Evolutionary conservation across 169 alveolate species (phyloP).

Genomic region (Cryptosporidium muris): DNA sequence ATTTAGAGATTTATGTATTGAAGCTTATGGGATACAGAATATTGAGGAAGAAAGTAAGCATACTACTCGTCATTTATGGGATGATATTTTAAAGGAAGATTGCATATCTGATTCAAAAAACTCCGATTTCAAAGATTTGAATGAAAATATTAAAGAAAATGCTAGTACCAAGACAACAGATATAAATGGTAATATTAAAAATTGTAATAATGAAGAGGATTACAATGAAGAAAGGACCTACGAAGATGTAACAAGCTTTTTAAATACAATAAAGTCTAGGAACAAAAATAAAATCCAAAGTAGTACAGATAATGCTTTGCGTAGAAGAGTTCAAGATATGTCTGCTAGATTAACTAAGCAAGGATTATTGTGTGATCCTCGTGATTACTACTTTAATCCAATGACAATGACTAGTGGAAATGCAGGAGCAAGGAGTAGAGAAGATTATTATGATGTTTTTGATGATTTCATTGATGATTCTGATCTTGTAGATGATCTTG

Average conservation of each 20-base stretch:
- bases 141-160: not conserved
- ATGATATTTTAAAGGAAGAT: conserved; percentile 37
- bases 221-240: conserved; percentile 43
- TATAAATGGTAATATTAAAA: not conserved
- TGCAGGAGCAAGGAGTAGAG: conserved; percentile 49
- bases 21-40: conserved; percentile 42
- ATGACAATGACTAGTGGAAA: conserved; percentile 64
- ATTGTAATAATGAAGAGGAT: conserved; percentile 28
- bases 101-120: not conserved
- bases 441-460: conserved; percentile 67
- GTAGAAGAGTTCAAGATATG: conserved; percentile 70
- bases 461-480: conserved; percentile 70
- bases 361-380: conserved; percentile 59
- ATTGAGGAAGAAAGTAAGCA: conserved; percentile 9
- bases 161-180: too few species aligned
- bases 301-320: conserved; percentile 36
- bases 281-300: conserved; percentile 9
- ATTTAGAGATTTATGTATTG: conserved; percentile 53
- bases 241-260: conserved; percentile 54
- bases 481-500: conserved; percentile 64
- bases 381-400: conserved; percentile 65
- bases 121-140: not conserved
- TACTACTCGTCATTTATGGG: conserved; percentile 26
- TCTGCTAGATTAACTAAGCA: conserved; percentile 67
- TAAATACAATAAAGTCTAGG: conserved; percentile 51